Conservation (phyloP, 1,284 basidiomycete species). For the Porodaedalea pini region DNA sequence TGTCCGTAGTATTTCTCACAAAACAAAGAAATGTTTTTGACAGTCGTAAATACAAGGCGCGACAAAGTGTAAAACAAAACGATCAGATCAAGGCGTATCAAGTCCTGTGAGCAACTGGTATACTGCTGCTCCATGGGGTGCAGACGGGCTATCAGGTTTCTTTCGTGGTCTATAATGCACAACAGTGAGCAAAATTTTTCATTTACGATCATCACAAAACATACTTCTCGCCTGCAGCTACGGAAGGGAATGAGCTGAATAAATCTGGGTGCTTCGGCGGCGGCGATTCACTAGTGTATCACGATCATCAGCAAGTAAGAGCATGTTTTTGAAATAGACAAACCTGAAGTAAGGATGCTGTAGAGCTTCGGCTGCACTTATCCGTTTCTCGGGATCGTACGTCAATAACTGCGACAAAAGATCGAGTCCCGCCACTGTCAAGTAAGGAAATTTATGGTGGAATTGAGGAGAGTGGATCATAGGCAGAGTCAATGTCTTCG, state of each 20-base stretch:
- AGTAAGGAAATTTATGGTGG: slow-evolving; percentile 75
- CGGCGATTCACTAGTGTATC: slow-evolving; percentile 74
- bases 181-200: not conserved
- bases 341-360: slow-evolving; percentile 92
- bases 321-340: slow-evolving; percentile 27
- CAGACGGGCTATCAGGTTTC: slow-evolving; percentile 74
- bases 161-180: slow-evolving; percentile 47
- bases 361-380: slow-evolving; percentile 85
- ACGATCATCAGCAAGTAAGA: not conserved
- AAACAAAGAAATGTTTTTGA: not conserved
- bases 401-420: slow-evolving; percentile 79
- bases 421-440: slow-evolving; percentile 82
- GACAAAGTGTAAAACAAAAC: not conserved
- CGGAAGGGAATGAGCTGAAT: slow-evolving; percentile 94
- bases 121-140: slow-evolving; percentile 51
- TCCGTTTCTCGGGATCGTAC: slow-evolving; percentile 85
- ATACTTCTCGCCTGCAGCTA: slow-evolving; percentile 95
- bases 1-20: slow-evolving; percentile 8
- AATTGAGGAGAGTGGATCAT: slow-evolving; percentile 72
- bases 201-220: not conserved
- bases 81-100: slow-evolving; percentile 6
- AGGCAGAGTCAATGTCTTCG: slow-evolving; percentile 76
- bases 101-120: slow-evolving; percentile 17
- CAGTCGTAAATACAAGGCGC: not conserved
- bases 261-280: slow-evolving; percentile 96